phyloP scores from a whole-genome alignment of 768 basidiomycete genomes.

The Steccherinum ochraceum region DNA sequence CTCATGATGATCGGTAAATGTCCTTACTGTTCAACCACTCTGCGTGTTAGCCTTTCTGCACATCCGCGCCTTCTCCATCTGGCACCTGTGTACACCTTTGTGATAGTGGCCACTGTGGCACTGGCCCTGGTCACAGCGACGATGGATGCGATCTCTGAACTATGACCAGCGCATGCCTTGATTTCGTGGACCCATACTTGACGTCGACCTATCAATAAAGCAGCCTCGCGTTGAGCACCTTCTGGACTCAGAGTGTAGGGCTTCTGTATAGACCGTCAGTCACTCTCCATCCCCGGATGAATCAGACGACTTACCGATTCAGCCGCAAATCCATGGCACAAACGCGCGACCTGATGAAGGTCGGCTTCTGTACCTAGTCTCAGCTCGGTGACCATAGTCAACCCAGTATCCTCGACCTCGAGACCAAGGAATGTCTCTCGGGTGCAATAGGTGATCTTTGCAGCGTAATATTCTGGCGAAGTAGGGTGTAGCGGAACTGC shows the following conservation, averaged over 20 bases:
- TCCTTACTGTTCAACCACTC: slow-evolving; percentile 50
- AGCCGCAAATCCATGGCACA: slow-evolving; percentile 51
- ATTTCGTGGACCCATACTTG: slow-evolving; percentile 65
- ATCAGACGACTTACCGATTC: slow-evolving; percentile 46
- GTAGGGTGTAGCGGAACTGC: too few species aligned
- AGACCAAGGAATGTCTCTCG: slow-evolving; percentile 45
- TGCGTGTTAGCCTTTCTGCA: slow-evolving; percentile 55
- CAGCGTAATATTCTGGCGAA: too few species aligned
- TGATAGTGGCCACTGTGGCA: slow-evolving; percentile 51
- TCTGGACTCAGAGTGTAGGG: slow-evolving; percentile 46
- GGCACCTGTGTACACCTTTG: slow-evolving; percentile 64
- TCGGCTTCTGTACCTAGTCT: too few species aligned
- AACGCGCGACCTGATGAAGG: slow-evolving; percentile 37
- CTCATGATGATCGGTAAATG: not conserved
- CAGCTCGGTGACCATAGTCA: too few species aligned
- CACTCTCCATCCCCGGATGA: not conserved
- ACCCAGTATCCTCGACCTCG: slow-evolving; percentile 20
- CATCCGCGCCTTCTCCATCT: slow-evolving; percentile 46
- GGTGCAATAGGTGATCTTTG: too few species aligned
- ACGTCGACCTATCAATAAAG: slow-evolving; percentile 34
- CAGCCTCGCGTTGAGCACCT: slow-evolving; percentile 46
- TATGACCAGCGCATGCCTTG: too few species aligned
- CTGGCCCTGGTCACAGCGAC: slow-evolving; percentile 64
- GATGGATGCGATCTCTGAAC: slow-evolving; percentile 49
- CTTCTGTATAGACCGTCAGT: slow-evolving; percentile 28